Base-by-base conservation (phyloP, 1,139 yeast genomes). In the Blastobotrys serpentis region DNA sequence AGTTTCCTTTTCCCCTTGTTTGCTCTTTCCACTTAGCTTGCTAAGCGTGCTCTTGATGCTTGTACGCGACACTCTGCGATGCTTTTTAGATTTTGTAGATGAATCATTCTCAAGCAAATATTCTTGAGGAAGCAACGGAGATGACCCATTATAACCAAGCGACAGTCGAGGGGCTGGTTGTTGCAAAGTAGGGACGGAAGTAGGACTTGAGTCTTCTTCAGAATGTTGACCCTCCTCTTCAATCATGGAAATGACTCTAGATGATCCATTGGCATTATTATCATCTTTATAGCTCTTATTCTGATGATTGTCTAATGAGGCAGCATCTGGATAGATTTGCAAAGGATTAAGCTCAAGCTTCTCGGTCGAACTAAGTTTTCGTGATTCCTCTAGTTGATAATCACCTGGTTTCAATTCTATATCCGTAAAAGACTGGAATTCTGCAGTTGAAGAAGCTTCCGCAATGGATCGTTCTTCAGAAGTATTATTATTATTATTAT, bases 121-220 rank as follows among this genome's bases (percentile, higher is more conserved):
- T 10, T 51, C 51, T 8, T 49, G 41, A 6, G 55, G 51, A 10
- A 51, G 18, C 3, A 52, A 33, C n/a, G 51, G 46, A n/a, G 58
- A 54, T 2, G 53, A 47, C 23, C 52, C 44, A 30, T 48, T 50
- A 10, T 54, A 18, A 23, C 50, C 57, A 26, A 56, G 51, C 5
- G 58, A 56, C 18, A 56, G 51, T 17, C 59, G 44, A 2, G 60
- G 60, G 2, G 58, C 50, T 4, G 41, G 29, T 13, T 21, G 29
- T 11, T 17, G 41, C 21, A 37, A 19, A n/a, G 29, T 37, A 4
- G 41, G 29, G n/a, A 37, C 41, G 10, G 41, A 21, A 19, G 26
- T 37, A 11, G 41, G 29, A 19, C 18, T 37, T 11, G 41, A 37
- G n/a, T 37, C 26, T 6, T 19, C 41, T 6, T 17, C 16, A 10